Evolutionary conservation across 495 filamentous ascomycete species (phyloP), one percentile per base, ranked within the genome.

Genomic region (Podospora pseudopauciseta): DNA sequence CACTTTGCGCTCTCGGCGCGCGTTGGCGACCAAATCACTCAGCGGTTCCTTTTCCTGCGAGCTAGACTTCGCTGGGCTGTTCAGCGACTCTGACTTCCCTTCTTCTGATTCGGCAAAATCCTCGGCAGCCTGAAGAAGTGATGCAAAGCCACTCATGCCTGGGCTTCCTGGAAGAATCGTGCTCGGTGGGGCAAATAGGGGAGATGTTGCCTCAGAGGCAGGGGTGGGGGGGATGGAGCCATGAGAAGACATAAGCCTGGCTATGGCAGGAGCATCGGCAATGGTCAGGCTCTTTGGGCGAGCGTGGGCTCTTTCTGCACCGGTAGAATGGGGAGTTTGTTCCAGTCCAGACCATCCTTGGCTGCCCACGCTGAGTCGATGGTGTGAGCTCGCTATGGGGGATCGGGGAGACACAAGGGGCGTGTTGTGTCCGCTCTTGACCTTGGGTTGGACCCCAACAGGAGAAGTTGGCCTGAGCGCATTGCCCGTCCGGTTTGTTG

Each of bases 1-100:
- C 32, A 99, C 94, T 78, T 97, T 98, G 66, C 95, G 88, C 78
- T 97, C 95, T 6, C 91, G 88, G 18, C 95, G 88, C 6, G 95
- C 95, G 77, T 91, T 94, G 13, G 90, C 85, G 2, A 93, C 92
- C 9, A 89, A 74, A 53, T 93, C 92, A 63, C 83, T 89, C 64
- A 86, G 77, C 9, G 39, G 39, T 27, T 85, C 84, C 64, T 86
- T 86, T 13, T 83, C 70, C 20, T 81, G 83, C 64, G 80, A 71
- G 5, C 73, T 72, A 3, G 81, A 74, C 67, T 83, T 86, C 5
- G 82, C 82, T 4, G 86, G 86, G 70, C 85, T 89, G 39, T 82
- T 80, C 11, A 79, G 73, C 28, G 75, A 71, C n/a, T 77, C 73
- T n/a, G 73, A 62, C 16, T 73, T 68, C 19, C 72, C 73, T 0